Percentiles rank a stretch among this genome's conserved stretches.
Evolutionary conservation across 306 rosid species (phyloP).

Genomic region (Trichosanthes truncata): DNA sequence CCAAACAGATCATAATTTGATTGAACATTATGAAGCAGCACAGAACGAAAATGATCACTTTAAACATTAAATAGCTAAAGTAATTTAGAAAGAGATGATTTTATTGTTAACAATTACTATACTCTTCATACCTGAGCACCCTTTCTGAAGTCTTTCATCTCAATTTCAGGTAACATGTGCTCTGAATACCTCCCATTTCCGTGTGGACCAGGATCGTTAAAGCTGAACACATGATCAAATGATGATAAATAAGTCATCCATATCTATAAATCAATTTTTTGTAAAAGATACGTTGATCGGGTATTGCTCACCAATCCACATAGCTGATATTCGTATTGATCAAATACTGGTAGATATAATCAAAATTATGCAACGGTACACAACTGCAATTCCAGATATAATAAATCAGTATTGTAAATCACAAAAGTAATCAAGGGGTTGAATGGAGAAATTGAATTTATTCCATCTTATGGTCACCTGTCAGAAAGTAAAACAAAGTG

Average conservation of each 20-base stretch:
- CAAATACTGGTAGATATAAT: slow-evolving; percentile 67
- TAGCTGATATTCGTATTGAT: slow-evolving; percentile 81
- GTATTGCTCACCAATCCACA: slow-evolving; percentile 66
- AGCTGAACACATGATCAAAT: slow-evolving; percentile 31
- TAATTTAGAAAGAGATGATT: background rate
- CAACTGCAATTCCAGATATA: slow-evolving; percentile 62
- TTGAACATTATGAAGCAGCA: background rate
- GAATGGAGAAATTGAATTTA: slow-evolving; percentile 17
- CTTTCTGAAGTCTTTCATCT: slow-evolving; percentile 85
- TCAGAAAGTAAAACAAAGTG: slow-evolving; percentile 95
- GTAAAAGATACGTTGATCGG: background rate
- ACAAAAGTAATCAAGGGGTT: slow-evolving; percentile 14
- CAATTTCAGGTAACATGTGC: slow-evolving; percentile 94
- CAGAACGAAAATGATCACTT: background rate
- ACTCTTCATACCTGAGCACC: slow-evolving; percentile 85
- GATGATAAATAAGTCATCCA: background rate
- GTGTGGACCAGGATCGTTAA: slow-evolving; percentile 96
- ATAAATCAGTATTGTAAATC: slow-evolving; percentile 17
- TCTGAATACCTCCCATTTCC: slow-evolving; percentile 95
- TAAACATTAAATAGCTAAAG: background rate
- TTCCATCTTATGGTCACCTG: slow-evolving; percentile 37
- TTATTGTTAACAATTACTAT: background rate
- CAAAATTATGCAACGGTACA: slow-evolving; percentile 73
- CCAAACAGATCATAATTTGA: background rate
- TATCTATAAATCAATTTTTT: background rate